Evolutionary conservation across 2,329 filamentous ascomycete genomes (phyloP).

Genomic region (Fusarium clavum): DNA sequence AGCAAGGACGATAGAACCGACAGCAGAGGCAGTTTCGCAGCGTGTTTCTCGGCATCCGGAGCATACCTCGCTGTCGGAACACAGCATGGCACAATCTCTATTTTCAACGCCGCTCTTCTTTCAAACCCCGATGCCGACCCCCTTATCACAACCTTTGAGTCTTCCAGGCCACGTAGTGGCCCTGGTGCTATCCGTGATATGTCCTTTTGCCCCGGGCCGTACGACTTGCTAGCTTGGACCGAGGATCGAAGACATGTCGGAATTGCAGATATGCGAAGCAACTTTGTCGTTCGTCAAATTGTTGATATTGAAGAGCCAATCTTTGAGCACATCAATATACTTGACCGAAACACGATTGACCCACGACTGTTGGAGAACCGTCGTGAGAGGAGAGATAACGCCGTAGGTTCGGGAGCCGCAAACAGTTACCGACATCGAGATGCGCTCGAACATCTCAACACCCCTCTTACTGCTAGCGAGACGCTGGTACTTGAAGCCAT

Average conservation of each 20-base stretch:
- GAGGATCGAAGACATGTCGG: constrained; percentile 85
- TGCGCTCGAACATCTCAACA: constrained; percentile 58
- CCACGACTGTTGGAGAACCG: constrained; percentile 62
- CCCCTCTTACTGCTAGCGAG: constrained; percentile 65
- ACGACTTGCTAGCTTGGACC: constrained; percentile 92
- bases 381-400: constrained; percentile 54
- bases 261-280: constrained; percentile 76
- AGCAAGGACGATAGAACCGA: constrained; percentile 64
- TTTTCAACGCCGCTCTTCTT: constrained; percentile 72
- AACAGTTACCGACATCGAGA: constrained; percentile 47
- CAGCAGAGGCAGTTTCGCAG: constrained; percentile 78
- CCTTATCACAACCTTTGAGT: constrained; percentile 80
- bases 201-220: constrained; percentile 89
- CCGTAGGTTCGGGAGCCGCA: constrained; percentile 6
- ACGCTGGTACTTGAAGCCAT: constrained; percentile 68
- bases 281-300: constrained; percentile 75
- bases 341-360: constrained; percentile 67
- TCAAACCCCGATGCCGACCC: constrained; percentile 63
- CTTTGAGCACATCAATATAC: constrained; percentile 67
- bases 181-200: constrained; percentile 89
- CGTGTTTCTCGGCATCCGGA: constrained; percentile 79
- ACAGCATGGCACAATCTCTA: constrained; percentile 82
- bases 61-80: constrained; percentile 80
- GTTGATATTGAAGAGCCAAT: constrained; percentile 71
- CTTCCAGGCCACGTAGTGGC: constrained; percentile 77